Percentiles rank a stretch among this genome's conserved stretches.
Evolutionary conservation across 345 rosid genomes (phyloP).

Genomic region (Camelina laxa): DNA sequence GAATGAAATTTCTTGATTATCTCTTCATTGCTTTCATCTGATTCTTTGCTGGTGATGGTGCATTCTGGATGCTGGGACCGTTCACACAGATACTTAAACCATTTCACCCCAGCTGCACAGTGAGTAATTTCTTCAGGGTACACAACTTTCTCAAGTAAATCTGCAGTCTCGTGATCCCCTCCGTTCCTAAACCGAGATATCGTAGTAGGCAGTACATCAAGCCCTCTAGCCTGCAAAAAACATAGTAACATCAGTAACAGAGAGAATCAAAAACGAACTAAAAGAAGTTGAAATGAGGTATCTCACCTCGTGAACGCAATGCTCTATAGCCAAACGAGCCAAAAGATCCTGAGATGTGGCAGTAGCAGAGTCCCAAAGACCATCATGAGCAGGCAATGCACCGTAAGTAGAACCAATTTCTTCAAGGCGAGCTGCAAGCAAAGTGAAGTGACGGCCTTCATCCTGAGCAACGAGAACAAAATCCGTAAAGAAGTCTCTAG

Average conservation of each 20-base stretch:
- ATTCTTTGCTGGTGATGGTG: constrained; percentile 34
- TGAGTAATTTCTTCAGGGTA: constrained; percentile 94
- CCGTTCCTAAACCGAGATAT: constrained; percentile 83
- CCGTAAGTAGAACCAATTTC: constrained; percentile 81
- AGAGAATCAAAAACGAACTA: background rate
- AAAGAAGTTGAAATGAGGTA: background rate
- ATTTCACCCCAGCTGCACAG: constrained; percentile 92
- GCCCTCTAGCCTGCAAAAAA: constrained; percentile 80
- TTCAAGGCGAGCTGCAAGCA: constrained; percentile 73
- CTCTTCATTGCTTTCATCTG: constrained; percentile 48
- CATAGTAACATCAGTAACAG: background rate
- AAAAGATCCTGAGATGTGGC: constrained; percentile 79
- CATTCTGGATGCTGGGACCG: constrained; percentile 49
- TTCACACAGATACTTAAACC: constrained; percentile 81
- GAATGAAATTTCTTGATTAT: constrained; percentile 67
- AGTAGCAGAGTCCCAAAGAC: constrained; percentile 85
- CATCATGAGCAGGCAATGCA: constrained; percentile 89
- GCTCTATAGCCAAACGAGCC: constrained; percentile 85
- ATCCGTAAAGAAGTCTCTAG: constrained; percentile 86
- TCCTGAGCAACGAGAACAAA: constrained; percentile 91
- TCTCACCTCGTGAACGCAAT: constrained; percentile 87
- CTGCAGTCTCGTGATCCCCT: constrained; percentile 78
- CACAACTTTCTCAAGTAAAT: constrained; percentile 68
- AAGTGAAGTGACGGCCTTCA: constrained; percentile 84
- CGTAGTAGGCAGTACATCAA: constrained; percentile 86